phyloP scores from a whole-genome alignment of 2,329 filamentous ascomycete genomes.

The Aspergillus melleus region DNA sequence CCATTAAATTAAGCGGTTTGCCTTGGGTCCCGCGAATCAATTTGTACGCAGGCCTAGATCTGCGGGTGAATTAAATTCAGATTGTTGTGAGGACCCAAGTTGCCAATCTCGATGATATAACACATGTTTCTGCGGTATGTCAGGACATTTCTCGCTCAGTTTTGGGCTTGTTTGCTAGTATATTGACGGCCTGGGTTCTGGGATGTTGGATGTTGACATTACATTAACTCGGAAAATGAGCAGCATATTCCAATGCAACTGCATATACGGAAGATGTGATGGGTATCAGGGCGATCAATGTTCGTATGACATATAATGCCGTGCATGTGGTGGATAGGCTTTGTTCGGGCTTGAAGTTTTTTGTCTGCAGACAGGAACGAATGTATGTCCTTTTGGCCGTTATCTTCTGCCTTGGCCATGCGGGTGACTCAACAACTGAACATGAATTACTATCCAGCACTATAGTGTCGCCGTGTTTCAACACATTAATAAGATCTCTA shows the following conservation, averaged over 20 bases:
- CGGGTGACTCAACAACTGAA: too few relatives aligned
- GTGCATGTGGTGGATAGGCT: constrained; percentile 24
- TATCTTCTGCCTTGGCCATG: constrained; percentile 7
- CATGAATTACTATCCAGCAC: constrained; percentile 26
- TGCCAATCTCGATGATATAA: constrained; percentile 38
- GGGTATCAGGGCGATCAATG: constrained; percentile 10
- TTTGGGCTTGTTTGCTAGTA: background rate
- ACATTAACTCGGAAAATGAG: background rate
- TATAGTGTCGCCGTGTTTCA: constrained; percentile 29
- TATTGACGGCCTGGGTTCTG: background rate
- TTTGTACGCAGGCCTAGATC: constrained; percentile 23
- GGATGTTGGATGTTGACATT: background rate
- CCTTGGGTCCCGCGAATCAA: constrained; percentile 19
- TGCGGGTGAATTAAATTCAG: constrained; percentile 26
- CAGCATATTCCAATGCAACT: background rate
- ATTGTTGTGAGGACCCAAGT: constrained; percentile 36
- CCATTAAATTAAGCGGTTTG: constrained; percentile 12
- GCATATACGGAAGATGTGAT: background rate
- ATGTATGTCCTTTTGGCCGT: background rate
- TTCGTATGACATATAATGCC: constrained; percentile 20
- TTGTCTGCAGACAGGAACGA: constrained; percentile 16
- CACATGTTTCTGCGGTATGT: constrained; percentile 43
- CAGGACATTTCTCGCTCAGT: background rate
- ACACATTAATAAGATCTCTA: constrained; percentile 15
- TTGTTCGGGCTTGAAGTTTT: constrained; percentile 22